These are phyloP conservation scores for Penicillium sp. DNA, from an alignment of 2,329 filamentous ascomycete genomes.

Conservation along the genomic window DNA sequence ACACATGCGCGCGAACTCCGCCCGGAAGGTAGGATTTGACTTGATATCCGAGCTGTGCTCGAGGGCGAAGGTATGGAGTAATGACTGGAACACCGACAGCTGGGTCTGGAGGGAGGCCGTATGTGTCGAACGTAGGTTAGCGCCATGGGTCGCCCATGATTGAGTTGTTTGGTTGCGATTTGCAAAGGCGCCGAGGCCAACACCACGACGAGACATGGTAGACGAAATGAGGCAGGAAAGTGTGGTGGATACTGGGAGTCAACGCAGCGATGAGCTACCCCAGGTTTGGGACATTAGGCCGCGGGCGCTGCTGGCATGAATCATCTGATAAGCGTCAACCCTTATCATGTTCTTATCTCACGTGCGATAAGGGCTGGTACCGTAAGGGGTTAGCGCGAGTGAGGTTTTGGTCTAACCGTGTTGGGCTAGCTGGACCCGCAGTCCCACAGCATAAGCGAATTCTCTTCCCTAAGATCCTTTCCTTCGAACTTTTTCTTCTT, in stretches of 20 bases:
- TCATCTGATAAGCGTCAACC: conserved; percentile 26
- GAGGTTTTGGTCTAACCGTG: not conserved
- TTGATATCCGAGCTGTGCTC: conserved; percentile 96
- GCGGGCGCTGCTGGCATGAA: conserved; percentile 11
- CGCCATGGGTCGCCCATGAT: conserved; percentile 89
- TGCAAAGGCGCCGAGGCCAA: conserved; percentile 88
- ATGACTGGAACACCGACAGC: conserved; percentile 90
- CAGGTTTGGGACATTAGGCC: no score
- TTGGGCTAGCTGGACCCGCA: conserved; percentile 24
- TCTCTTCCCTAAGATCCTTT: conserved; percentile 25
- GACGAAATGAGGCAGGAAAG: not conserved
- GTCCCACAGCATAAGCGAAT: conserved; percentile 38
- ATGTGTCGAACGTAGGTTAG: conserved; percentile 80
- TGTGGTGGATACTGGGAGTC: not conserved
- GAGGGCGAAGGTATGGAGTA: conserved; percentile 91
- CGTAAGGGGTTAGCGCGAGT: conserved; percentile 3
- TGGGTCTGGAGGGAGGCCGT: conserved; percentile 86
- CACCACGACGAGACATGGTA: conserved; percentile 60
- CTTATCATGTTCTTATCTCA: conserved; percentile 6
- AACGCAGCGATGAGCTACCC: no score
- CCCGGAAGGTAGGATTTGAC: conserved; percentile 90
- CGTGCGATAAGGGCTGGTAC: conserved; percentile 18
- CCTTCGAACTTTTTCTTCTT: conserved; percentile 24
- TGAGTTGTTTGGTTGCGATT: conserved; percentile 80
- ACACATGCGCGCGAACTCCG: conserved; percentile 98